Conservation (phyloP, 179 eudicot genomes). For the Drosera spatulata region DNA sequence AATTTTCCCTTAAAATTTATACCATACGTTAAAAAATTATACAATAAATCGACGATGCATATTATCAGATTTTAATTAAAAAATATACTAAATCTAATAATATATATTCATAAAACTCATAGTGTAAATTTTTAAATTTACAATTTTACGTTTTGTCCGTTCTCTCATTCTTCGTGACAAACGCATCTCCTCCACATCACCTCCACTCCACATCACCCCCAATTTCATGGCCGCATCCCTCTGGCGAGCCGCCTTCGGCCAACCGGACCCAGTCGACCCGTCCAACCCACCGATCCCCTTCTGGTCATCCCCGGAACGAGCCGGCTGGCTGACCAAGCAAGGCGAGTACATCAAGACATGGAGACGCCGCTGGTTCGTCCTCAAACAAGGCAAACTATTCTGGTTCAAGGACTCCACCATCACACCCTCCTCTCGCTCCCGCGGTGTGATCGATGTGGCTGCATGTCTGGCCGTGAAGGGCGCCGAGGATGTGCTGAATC, state of each 20-base stretch:
- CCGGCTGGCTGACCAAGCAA: conserved; percentile 87
- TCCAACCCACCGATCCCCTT: conserved; percentile 40
- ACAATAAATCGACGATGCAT: too few relatives aligned
- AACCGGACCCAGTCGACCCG: conserved; percentile 3
- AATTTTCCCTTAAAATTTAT: too few relatives aligned
- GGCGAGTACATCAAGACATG: conserved; percentile 97
- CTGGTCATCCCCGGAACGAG: conserved; percentile 65
- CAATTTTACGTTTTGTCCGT: too few relatives aligned
- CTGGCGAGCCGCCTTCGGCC: conserved; percentile 62
- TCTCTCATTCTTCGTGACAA: too few relatives aligned
- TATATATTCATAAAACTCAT: too few relatives aligned
- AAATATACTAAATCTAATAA: too few relatives aligned
- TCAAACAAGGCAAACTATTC: conserved; percentile 83
- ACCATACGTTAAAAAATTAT: too few relatives aligned
- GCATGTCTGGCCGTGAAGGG: conserved; percentile 74
- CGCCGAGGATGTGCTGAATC: conserved; percentile 72
- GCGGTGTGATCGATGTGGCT: conserved; percentile 71
- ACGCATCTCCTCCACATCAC: too few relatives aligned
- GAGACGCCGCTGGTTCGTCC: conserved; percentile 89
- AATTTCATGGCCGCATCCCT: conserved; percentile 35
- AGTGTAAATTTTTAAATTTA: too few relatives aligned
- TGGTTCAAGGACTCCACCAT: conserved; percentile 81
- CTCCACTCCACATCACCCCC: too few relatives aligned
- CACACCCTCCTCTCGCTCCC: conserved; percentile 49
- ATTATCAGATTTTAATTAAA: too few relatives aligned